Evolutionary conservation across 2,329 filamentous ascomycete species (phyloP).

Genomic region (Knufia fluminis): DNA sequence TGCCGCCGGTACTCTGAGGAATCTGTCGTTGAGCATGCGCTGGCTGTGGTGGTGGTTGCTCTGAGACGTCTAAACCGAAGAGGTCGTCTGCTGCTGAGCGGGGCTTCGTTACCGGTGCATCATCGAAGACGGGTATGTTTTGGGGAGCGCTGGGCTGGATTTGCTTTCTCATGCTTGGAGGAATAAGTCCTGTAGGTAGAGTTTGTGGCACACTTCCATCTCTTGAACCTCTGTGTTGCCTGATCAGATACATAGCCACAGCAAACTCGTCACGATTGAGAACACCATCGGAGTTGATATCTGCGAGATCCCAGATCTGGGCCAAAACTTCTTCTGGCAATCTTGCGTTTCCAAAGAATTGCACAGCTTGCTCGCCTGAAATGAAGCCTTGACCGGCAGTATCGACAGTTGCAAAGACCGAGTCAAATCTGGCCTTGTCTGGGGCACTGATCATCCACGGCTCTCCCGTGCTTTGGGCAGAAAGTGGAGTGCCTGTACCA

Average conservation of each 20-base stretch:
- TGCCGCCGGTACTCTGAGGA: constrained; percentile 64
- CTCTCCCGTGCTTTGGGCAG: constrained; percentile 47
- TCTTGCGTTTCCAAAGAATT: constrained; percentile 86
- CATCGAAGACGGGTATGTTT: constrained; percentile 37
- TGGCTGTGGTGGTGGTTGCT: constrained; percentile 36
- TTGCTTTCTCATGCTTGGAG: constrained; percentile 67
- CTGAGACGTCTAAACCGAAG: constrained; percentile 76
- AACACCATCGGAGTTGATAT: constrained; percentile 82
- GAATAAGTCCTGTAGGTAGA: constrained; percentile 73
- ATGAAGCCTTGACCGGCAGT: constrained; percentile 72
- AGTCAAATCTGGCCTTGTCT: constrained; percentile 83
- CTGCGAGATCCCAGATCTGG: constrained; percentile 93
- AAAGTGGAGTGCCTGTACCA: constrained; percentile 35
- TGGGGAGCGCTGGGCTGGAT: constrained; percentile 32
- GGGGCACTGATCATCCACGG: constrained; percentile 77
- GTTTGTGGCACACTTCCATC: constrained; percentile 59
- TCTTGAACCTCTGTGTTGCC: constrained; percentile 70
- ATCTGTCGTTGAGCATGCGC: constrained; percentile 51
- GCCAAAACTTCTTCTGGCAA: constrained; percentile 81
- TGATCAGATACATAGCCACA: constrained; percentile 93
- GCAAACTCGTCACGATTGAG: constrained; percentile 86
- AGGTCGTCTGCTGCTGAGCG: constrained; percentile 88
- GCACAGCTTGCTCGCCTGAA: constrained; percentile 86
- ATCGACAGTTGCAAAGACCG: constrained; percentile 75
- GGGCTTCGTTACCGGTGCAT: constrained; percentile 40